These are phyloP conservation scores for Amanita brunnescens DNA, from an alignment of 768 basidiomycete species.

Conservation along the genomic window DNA sequence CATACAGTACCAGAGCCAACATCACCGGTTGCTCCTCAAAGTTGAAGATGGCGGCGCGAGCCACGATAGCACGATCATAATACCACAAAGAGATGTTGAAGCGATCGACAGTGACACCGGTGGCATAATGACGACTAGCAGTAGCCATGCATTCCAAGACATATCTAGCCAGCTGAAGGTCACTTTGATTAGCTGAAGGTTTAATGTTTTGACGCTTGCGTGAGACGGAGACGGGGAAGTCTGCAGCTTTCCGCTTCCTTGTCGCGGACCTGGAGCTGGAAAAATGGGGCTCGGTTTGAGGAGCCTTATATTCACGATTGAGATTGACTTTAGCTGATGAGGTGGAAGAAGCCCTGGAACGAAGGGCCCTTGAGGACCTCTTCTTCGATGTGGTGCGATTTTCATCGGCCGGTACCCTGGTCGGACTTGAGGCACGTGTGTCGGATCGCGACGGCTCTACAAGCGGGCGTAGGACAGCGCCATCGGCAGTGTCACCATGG, in stretches of 20 bases:
- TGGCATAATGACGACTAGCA: slow-evolving; percentile 12
- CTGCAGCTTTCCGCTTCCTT: background rate
- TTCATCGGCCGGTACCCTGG: too few relatives aligned
- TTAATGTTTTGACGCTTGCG: background rate
- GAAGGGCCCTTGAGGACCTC: too few relatives aligned
- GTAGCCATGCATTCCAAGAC: slow-evolving; percentile 11
- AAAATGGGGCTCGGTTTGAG: too few relatives aligned
- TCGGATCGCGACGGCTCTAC: too few relatives aligned
- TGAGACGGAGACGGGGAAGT: background rate
- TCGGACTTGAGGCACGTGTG: too few relatives aligned
- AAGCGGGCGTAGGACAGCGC: too few relatives aligned
- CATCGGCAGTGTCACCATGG: too few relatives aligned
- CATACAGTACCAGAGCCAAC: slow-evolving; percentile 17
- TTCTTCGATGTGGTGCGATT: too few relatives aligned
- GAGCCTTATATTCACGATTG: background rate
- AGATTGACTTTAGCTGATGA: background rate
- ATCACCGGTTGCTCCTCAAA: slow-evolving; percentile 9
- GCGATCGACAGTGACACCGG: slow-evolving; percentile 16
- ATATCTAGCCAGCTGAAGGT: slow-evolving; percentile 10
- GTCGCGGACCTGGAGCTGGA: too few relatives aligned
- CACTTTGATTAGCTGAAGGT: background rate
- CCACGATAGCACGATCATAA: slow-evolving; percentile 17
- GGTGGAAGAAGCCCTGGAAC: too few relatives aligned
- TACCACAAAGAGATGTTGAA: slow-evolving; percentile 17
- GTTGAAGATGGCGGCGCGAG: slow-evolving; percentile 13